Conservation (phyloP, 768 basidiomycete species). For the Fibroporia radiculosa region DNA sequence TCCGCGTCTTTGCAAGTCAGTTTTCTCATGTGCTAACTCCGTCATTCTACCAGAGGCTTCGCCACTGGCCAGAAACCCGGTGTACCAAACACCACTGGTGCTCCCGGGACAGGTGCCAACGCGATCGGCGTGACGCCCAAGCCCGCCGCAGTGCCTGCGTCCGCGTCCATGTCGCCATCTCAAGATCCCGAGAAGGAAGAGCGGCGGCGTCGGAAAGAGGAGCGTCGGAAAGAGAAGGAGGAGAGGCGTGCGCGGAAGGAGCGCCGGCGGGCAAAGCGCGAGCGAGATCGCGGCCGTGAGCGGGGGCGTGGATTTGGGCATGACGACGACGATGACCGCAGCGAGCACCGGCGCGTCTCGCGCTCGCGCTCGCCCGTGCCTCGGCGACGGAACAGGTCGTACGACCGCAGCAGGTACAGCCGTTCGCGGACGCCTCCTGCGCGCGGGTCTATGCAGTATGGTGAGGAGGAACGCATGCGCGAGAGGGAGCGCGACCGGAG, state of each 20-base stretch:
- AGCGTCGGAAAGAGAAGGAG: conserved; percentile 56
- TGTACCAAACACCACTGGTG: conserved; percentile 5
- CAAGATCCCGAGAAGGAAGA: conserved; percentile 26
- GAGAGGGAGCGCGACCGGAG: conserved; percentile 40
- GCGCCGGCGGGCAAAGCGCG: conserved; percentile 31
- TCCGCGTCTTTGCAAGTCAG: background rate
- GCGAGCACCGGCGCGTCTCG: conserved; percentile 15
- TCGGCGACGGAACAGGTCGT: conserved; percentile 5
- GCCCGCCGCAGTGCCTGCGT: conserved; percentile 4
- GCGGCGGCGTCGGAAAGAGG: conserved; percentile 33
- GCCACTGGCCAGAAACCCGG: conserved; percentile 31
- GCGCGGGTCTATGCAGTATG: conserved; percentile 21
- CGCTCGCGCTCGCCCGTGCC: conserved; percentile 31
- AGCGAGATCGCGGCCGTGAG: conserved; percentile 12
- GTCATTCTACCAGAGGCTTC: conserved; percentile 53
- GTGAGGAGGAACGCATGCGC: conserved; percentile 24
- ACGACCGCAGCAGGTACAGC: conserved; percentile 4
- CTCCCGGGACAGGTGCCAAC: conserved; percentile 23
- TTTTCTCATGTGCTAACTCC: background rate
- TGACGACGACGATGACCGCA: conserved; percentile 6
- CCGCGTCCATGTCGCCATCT: conserved; percentile 14
- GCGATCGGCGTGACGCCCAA: conserved; percentile 20
- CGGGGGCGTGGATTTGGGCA: conserved; percentile 5
- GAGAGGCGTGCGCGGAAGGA: conserved; percentile 53
- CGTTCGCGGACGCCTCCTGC: conserved; percentile 14